A percentile compares a stretch with the other conserved stretches of the same genome.
Evolutionary conservation across 768 basidiomycete species (phyloP).

Genomic region (Saitozyma sp.): DNA sequence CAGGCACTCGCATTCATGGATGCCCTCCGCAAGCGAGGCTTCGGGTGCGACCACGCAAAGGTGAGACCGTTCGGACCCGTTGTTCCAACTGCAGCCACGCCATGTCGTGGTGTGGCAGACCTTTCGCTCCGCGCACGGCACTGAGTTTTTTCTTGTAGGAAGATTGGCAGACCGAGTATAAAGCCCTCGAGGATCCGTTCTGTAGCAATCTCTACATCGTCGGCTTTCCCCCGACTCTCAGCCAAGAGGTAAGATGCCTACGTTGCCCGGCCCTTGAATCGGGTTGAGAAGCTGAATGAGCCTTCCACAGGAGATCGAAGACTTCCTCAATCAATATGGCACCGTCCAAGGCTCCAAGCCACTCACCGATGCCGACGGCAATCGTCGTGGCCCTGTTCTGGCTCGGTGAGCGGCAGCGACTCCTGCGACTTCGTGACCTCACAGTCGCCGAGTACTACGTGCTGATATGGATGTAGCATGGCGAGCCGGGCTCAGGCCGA

Average conservation of each 20-base stretch:
- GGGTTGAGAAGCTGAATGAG: neutral
- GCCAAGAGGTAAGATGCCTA: constrained; percentile 23
- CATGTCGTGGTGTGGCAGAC: no score
- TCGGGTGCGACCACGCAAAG: constrained; percentile 36
- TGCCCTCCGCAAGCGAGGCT: constrained; percentile 12
- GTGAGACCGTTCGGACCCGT: constrained; percentile 10
- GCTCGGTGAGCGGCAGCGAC: constrained; percentile 19
- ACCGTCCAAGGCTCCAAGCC: constrained; percentile 27
- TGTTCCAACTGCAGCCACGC: no score
- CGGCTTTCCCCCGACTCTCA: constrained; percentile 25
- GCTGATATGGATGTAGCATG: constrained; percentile 15
- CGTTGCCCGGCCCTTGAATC: neutral
- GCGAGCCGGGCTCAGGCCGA: constrained; percentile 33
- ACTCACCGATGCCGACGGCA: constrained; percentile 28
- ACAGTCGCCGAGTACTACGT: neutral
- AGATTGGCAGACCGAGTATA: constrained; percentile 38
- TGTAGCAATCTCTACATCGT: constrained; percentile 39
- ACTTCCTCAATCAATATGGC: constrained; percentile 11
- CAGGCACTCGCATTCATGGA: constrained; percentile 29
- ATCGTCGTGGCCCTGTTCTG: constrained; percentile 29
- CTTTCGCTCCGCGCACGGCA: no score
- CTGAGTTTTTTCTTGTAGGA: constrained; percentile 9
- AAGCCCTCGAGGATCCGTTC: constrained; percentile 31
- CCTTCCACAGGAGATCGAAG: constrained; percentile 6
- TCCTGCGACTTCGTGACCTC: no score